These are phyloP conservation scores for Trypanosoma lewisi DNA, from an alignment of 208 protist genomes.

Conservation along the genomic window DNA sequence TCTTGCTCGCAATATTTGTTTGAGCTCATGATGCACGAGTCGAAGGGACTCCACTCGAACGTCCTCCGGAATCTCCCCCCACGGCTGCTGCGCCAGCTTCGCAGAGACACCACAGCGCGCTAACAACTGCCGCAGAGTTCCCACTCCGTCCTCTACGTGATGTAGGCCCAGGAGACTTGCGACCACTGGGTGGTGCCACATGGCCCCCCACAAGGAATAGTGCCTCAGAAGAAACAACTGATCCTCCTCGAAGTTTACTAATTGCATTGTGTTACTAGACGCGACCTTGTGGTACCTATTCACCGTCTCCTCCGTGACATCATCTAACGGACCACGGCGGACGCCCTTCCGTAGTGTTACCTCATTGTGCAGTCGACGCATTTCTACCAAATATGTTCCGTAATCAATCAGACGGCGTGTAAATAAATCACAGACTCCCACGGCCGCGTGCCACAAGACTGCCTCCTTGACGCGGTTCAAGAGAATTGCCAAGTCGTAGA, in stretches of 20 bases:
- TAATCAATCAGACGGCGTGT: constrained; percentile 76
- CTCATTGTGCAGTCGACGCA: constrained; percentile 77
- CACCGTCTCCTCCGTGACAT: constrained; percentile 42
- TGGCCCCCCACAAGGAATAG: constrained; percentile 75
- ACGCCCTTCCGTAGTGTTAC: constrained; percentile 68
- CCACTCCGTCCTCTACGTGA: constrained; percentile 75
- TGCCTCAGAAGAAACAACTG: constrained; percentile 82
- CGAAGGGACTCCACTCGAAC: constrained; percentile 42
- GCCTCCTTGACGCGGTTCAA: constrained; percentile 61
- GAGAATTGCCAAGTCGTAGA: constrained; percentile 74
- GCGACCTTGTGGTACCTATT: constrained; percentile 27
- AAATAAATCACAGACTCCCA: constrained; percentile 82
- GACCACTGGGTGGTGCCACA: constrained; percentile 75
- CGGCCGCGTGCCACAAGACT: constrained; percentile 80
- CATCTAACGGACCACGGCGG: constrained; percentile 40
- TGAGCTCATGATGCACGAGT: constrained; percentile 64
- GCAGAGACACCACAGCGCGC: constrained; percentile 80
- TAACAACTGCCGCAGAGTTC: constrained; percentile 72
- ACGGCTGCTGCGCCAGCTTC: constrained; percentile 65
- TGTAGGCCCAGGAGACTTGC: constrained; percentile 75
- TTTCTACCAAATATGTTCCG: constrained; percentile 73
- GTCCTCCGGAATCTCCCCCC: constrained; percentile 69
- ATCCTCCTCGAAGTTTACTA: constrained; percentile 72
- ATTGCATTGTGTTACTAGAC: constrained; percentile 47
- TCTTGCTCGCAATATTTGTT: constrained; percentile 35